Evolutionary conservation across 1,139 yeast genomes (phyloP).

Genomic region (Suhomyces choctaworum): DNA sequence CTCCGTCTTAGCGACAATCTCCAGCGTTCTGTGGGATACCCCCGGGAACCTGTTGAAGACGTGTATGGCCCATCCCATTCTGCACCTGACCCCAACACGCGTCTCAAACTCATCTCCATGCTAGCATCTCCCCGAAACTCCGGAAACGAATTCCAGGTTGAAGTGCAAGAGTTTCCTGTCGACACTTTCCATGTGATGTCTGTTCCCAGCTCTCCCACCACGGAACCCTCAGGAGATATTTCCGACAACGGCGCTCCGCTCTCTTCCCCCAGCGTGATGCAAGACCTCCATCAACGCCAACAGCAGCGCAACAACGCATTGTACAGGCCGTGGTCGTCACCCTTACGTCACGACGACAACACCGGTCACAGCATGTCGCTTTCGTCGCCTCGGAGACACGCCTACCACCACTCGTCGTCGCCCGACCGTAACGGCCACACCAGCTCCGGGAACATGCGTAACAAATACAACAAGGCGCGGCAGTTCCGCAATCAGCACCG

Average conservation of each 20-base stretch:
- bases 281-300: constrained; percentile 13
- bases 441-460: constrained; percentile 22
- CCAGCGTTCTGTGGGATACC: no score
- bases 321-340: constrained; percentile 12
- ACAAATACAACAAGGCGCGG: constrained; percentile 30
- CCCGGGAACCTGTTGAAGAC: no score
- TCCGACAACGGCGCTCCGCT: neutral
- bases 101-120: neutral
- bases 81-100: constrained; percentile 5
- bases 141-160: constrained; percentile 12
- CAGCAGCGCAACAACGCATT: constrained; percentile 11
- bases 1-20: no score
- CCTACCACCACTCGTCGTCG: constrained; percentile 7
- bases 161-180: constrained; percentile 14
- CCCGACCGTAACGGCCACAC: constrained; percentile 7
- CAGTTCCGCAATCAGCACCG: constrained; percentile 32
- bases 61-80: no score
- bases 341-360: constrained; percentile 2
- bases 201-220: constrained; percentile 15
- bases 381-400: constrained; percentile 7
- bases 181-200: constrained; percentile 16
- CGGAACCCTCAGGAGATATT: neutral
- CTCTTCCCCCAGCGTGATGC: constrained; percentile 10
- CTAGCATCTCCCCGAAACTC: constrained; percentile 3
- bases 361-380: constrained; percentile 2